A percentile compares a stretch with the other conserved stretches of the same genome.
Evolutionary conservation across 1,284 basidiomycete genomes (phyloP).

Genomic region (Tilletia setariae): DNA sequence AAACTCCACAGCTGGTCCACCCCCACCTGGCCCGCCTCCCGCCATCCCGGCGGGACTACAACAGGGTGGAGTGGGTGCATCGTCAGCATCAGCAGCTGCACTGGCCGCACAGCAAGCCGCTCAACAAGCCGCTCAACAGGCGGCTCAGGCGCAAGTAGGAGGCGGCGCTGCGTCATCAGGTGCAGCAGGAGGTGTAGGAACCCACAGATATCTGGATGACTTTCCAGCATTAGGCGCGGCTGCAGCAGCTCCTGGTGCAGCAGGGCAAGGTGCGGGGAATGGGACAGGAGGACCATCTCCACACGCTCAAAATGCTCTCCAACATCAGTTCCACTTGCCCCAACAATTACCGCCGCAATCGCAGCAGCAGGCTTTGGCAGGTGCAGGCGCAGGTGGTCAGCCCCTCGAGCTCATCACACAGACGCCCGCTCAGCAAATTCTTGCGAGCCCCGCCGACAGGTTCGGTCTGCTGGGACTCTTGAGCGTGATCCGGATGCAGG

Average conservation of each 20-base stretch:
- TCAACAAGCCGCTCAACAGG: neutral
- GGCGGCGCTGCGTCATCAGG: neutral
- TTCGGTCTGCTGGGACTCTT: slow-evolving; percentile 89
- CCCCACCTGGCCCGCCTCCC: neutral
- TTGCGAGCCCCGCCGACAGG: slow-evolving; percentile 87
- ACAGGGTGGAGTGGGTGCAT: neutral
- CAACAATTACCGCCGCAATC: neutral
- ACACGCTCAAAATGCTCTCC: neutral
- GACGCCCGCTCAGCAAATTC: slow-evolving; percentile 88
- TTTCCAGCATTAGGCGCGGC: neutral
- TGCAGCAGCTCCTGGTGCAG: neutral
- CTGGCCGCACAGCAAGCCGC: neutral
- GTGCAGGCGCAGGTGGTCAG: neutral
- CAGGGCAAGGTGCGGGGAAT: neutral
- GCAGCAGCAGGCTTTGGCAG: neutral
- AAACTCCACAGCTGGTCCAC: too few relatives aligned
- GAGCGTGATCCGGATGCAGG: slow-evolving; percentile 84
- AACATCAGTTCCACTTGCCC: neutral
- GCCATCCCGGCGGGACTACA: neutral
- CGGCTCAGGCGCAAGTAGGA: neutral
- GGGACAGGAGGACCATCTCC: neutral
- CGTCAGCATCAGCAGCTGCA: neutral
- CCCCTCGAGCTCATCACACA: slow-evolving; percentile 6
- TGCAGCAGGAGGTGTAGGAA: neutral
- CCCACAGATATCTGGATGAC: slow-evolving; percentile 11